Base-by-base conservation (phyloP, 2,329 filamentous ascomycete species). In the Talaromyces sp. region DNA sequence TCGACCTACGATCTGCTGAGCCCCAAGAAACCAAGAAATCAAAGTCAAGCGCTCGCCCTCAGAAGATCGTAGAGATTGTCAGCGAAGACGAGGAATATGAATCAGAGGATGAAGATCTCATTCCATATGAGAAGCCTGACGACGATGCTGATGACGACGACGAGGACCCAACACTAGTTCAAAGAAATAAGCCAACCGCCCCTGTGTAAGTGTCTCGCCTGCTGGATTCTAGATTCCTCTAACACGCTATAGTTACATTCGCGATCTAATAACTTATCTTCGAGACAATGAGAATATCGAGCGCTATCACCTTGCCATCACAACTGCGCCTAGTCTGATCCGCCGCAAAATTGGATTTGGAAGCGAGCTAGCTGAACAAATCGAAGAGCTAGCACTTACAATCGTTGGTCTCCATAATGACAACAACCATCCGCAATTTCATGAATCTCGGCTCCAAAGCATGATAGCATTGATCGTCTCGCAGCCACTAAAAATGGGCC, bases 81-180 rank as follows among this genome's bases (percentile, higher is more conserved):
- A 48, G 47, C 27, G 81, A 82, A 2, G 81, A 83, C 17, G 58
- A 54, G 19, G 63, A 57, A 33, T 54, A 55, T 11, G 53, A 19
- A 75, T 80, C 79, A 8, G 85, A 86, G 41, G 82, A 85, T 29
- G 84, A 87, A 14, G 88, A 89, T 54, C 77, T 97, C 1, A 77
- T 85, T 2, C 83, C 90, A 1, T 96, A 97, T 62, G 83, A 84
- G 13, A 97, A 96, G 69, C 90, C 90, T 0, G 90, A 91, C 65
- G 91, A 89, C 1, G 94, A 99, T 61, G 82, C 86, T 0, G 90
- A 95, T 67, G 94, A 99, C 67, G 93, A 91, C 0, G 91, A 97
- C 52, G 92, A 97, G 33, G 95, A 99, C 63, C 87, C 94, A 4
- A 96, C 91, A 0, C 77, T 96, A 16, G 82, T 97, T 43, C 87